These are phyloP conservation scores for Cucumis melo DNA, from an alignment of 306 rosid species.

Conservation along the genomic window DNA sequence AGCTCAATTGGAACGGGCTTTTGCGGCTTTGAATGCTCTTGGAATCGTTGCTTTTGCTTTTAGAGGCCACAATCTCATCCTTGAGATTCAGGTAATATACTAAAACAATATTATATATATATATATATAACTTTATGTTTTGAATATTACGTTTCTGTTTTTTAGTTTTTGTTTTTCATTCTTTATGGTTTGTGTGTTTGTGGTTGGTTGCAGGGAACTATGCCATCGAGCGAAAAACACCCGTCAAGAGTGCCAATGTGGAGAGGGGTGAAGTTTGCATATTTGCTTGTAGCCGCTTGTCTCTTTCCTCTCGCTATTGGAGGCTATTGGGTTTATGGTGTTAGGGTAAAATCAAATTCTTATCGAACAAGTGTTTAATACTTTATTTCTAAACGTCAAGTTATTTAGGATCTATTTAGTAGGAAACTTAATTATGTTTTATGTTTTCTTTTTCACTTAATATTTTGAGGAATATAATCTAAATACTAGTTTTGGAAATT, in stretches of 20 bases:
- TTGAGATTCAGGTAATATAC: constrained; percentile 34
- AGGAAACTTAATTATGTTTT: too few relatives aligned
- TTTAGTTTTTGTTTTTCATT: too few relatives aligned
- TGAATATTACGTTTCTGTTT: too few relatives aligned
- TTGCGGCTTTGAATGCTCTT: constrained; percentile 29
- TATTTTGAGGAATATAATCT: too few relatives aligned
- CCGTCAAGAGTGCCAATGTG: constrained; percentile 52
- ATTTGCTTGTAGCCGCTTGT: constrained; percentile 25
- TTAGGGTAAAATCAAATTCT: not conserved
- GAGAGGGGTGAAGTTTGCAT: constrained; percentile 35
- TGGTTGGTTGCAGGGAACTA: constrained; percentile 22
- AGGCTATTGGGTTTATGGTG: constrained; percentile 49
- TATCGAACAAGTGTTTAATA: too few relatives aligned
- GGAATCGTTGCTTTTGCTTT: constrained; percentile 46
- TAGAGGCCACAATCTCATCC: constrained; percentile 46
- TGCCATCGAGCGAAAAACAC: constrained; percentile 49
- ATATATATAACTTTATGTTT: too few relatives aligned
- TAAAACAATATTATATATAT: too few relatives aligned
- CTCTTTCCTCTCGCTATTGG: constrained; percentile 39
- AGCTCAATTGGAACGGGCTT: not conserved
- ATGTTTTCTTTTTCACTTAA: too few relatives aligned
- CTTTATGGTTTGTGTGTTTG: not conserved
- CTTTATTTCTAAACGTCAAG: too few relatives aligned
- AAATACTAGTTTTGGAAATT: too few relatives aligned
- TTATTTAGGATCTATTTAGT: too few relatives aligned